Evolutionary conservation across 1,139 yeast genomes (phyloP), one percentile per base, ranked within the genome.

Genomic region (Scheffersomyces cryptocercus): DNA sequence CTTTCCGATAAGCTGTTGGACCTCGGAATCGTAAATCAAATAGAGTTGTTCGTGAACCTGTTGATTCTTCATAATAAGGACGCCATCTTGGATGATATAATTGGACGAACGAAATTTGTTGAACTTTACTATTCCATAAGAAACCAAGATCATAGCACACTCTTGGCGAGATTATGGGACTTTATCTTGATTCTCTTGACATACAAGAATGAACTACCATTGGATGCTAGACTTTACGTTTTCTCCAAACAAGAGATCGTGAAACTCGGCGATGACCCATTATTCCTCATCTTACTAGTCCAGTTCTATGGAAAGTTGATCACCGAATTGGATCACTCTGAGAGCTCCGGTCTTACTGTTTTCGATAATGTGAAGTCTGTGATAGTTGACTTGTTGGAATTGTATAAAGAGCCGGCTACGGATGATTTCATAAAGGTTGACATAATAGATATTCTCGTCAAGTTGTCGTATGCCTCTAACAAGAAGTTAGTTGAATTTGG

Each of bases 231-330:
- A 16, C 44, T 49, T 20, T 56, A 47, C 36, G 39, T 35, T 11
- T 51, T 55, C 41, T 39, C 52, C 10, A 38, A 36, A 8, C 40
- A 43, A 5, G 62, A 59, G 42, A 40, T 52, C 37, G 35, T 37
- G 13, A 29, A 44, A 7, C 35, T 44, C 24, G 51, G 47, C 12
- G 52, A 50, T 10, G 72, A 67, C 46, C 64, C 66, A 1, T 53
- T 68, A 28, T 58, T 61, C 29, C 56, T 55, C 8, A 54, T 64
- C 3, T 49, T 65, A 36, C 46, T 62, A 9, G 53, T 67, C 9
- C 64, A 62, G 36, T 70, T 65, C 52, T 70, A 66, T 47, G 51
- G 49, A 12, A 55, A 53, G 28, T 43, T 67, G n/a, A 47, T 63
- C 6, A 36, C 39, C 5, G 37, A 29, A 15, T 20, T 54, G 9